phyloP scores from a whole-genome alignment of 2,329 filamentous ascomycete genomes.

The Aureobasidium sp. region DNA sequence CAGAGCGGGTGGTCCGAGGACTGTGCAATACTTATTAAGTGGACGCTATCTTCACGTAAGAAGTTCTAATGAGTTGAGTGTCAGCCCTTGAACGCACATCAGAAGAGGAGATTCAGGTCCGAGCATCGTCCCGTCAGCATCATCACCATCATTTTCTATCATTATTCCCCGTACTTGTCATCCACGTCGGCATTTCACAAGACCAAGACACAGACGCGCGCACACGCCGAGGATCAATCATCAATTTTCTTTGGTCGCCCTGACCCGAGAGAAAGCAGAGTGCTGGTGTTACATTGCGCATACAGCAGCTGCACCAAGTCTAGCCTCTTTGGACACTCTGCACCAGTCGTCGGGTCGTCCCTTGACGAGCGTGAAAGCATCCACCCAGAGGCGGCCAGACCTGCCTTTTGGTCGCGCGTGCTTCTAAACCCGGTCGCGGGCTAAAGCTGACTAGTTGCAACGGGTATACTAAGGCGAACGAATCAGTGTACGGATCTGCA shows the following conservation, averaged over 20 bases:
- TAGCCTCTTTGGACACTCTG: not conserved
- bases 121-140: not conserved
- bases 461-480: conserved; percentile 12
- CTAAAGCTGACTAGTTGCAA: conserved; percentile 12
- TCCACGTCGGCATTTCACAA: not conserved
- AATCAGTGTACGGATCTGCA: conserved; percentile 11
- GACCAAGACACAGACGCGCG: not conserved
- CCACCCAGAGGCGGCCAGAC: conserved; percentile 7
- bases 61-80: conserved; percentile 7
- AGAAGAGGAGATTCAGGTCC: not conserved
- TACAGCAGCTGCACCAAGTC: not conserved
- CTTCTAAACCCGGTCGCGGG: conserved; percentile 8
- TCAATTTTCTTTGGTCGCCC: not conserved
- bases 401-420: conserved; percentile 10
- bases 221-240: not conserved
- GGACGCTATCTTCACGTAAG: conserved; percentile 4
- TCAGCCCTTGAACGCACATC: not conserved
- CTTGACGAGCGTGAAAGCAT: conserved; percentile 6
- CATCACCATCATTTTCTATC: not conserved
- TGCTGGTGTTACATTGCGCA: conserved; percentile 6
- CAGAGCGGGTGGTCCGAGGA: not conserved
- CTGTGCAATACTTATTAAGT: conserved; percentile 5
- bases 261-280: not conserved
- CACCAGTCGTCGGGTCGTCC: conserved; percentile 3
- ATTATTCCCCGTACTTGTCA: not conserved